Percentiles rank a stretch among this genome's conserved stretches.
These are phyloP conservation scores for Nakaseomyces nivariensis DNA, from an alignment of 1,139 yeast genomes.

Conservation along the genomic window DNA sequence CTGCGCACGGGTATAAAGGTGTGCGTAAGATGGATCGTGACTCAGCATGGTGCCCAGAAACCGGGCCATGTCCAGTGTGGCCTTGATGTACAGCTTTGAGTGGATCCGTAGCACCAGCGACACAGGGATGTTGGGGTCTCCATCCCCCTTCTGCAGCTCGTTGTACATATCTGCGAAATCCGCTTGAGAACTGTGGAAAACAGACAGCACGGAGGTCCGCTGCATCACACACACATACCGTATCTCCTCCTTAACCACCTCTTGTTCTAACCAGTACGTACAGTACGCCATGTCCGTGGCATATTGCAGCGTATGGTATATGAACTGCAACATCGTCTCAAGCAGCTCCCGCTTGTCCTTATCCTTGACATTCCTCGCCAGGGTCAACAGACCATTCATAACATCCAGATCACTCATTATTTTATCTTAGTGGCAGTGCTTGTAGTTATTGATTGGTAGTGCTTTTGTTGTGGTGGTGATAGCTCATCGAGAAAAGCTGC, in stretches of 20 bases:
- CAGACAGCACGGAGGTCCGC: not conserved
- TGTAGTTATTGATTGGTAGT: too few species aligned
- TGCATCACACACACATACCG: not conserved
- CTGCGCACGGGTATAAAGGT: not conserved
- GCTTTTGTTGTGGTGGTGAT: too few species aligned
- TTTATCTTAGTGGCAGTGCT: too few species aligned
- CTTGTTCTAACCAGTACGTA: not conserved
- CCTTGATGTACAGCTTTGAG: not conserved
- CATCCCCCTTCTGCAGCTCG: not conserved
- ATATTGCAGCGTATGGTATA: not conserved
- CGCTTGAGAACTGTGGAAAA: slow-evolving; percentile 1
- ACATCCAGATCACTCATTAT: not conserved
- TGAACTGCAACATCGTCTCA: slow-evolving; percentile 1
- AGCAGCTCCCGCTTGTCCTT: slow-evolving; percentile 1
- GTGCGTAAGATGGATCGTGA: not conserved
- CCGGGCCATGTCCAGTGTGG: not conserved
- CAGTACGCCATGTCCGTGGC: not conserved
- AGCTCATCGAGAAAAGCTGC: not conserved
- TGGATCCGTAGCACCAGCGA: not conserved
- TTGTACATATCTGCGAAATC: not conserved
- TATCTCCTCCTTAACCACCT: not conserved
- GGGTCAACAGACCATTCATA: not conserved
- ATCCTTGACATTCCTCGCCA: not conserved
- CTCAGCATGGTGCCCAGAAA: not conserved
- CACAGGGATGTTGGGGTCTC: not conserved